Base-by-base conservation (phyloP, 1,139 yeast genomes). In the Saccharomyces hybrid region DNA sequence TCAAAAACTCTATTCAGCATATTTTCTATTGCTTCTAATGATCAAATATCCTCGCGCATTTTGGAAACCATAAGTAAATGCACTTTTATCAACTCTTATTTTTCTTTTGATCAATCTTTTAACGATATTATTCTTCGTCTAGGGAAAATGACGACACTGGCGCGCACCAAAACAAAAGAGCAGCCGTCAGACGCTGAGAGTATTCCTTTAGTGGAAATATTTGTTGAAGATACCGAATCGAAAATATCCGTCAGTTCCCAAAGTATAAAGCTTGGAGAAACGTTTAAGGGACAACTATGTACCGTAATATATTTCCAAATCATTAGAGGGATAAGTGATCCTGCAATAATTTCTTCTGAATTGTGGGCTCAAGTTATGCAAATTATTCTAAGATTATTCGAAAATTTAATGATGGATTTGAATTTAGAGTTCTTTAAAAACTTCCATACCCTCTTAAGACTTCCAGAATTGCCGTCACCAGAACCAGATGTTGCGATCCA, bases 231-330 rank as follows among this genome's bases (percentile, higher is more conserved):
- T 47, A 73, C 76, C 1, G 60, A 65, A 29, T 84, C 82, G 26
- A 79, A 82, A 2, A 75, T 86, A 42, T 84, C 88, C 9, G 93
- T 93, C 2, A 86, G 95, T 66, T 91, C 88, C 57, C 73, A 83
- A 57, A 82, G 97, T 0, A 89, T 90, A 8, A 80, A 85, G 70
- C 84, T 93, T 69, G 99, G 99, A 6, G 78, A 86, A 51, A 95
- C 90, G 65, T 88, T 88, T 72, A 89, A 91, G 64, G 96, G 96
- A 0, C 99, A 95, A 68, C 75, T 93, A 60, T 87, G 97, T 4
- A 79, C 90, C 1, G 90, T 91, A 51, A 91, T 93, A 0, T 75
- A 93, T 52, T 90, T 93, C 73, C 78, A 95, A 61, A 80, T 93
- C 46, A 74, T 89, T 49, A 81, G 81, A 60, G 80, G 83, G 62